phyloP scores from a whole-genome alignment of 306 rosid genomes.

The Ochetophila trinervis region DNA sequence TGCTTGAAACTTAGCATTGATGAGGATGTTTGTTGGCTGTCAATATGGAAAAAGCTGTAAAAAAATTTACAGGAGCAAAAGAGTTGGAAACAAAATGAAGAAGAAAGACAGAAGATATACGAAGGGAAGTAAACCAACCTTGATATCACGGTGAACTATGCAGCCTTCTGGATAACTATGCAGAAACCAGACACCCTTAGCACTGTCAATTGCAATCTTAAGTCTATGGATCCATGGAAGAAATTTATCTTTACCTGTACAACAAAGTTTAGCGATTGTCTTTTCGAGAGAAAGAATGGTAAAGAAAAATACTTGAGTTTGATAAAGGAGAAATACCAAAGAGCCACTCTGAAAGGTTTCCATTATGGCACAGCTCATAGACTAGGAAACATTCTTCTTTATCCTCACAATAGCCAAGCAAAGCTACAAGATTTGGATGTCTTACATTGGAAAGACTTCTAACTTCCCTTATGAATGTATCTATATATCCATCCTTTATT shows the following conservation, averaged over 20 bases:
- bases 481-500: slow-evolving; percentile 43
- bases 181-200: slow-evolving; percentile 63
- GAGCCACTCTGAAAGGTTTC: slow-evolving; percentile 69
- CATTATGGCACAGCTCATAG: slow-evolving; percentile 63
- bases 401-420: slow-evolving; percentile 44
- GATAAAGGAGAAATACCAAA: slow-evolving; percentile 40
- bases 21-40: slow-evolving; percentile 71
- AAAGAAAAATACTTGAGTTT: background rate
- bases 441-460: slow-evolving; percentile 55
- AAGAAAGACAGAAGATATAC: background rate
- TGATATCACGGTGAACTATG: slow-evolving; percentile 67
- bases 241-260: slow-evolving; percentile 43
- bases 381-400: slow-evolving; percentile 60
- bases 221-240: slow-evolving; percentile 62
- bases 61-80: slow-evolving; percentile 3
- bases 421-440: slow-evolving; percentile 55
- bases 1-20: slow-evolving; percentile 49
- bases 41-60: slow-evolving; percentile 12
- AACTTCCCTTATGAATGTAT: slow-evolving; percentile 62
- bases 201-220: slow-evolving; percentile 52
- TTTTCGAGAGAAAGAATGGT: background rate
- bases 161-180: slow-evolving; percentile 57
- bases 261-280: slow-evolving; percentile 2
- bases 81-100: background rate
- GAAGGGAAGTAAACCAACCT: slow-evolving; percentile 33